Evolutionary conservation across 1,139 yeast species (phyloP).

Genomic region (Suhomyces choctaworum): DNA sequence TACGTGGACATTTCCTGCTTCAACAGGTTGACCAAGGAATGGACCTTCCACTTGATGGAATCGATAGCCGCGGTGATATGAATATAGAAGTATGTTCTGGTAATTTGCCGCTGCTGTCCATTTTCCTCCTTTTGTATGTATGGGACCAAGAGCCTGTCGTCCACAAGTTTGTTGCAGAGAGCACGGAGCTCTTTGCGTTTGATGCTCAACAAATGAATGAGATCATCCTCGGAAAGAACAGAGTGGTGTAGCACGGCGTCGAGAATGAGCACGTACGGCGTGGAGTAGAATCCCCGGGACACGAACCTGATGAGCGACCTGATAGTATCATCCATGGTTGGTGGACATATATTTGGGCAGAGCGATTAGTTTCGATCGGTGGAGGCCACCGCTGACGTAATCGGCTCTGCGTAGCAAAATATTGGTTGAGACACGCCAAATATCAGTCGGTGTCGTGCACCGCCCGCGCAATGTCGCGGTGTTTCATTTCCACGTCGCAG

Average conservation of each 20-base stretch:
- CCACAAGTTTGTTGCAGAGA: slow-evolving; percentile 75
- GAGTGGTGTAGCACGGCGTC: slow-evolving; percentile 92
- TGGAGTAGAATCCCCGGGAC: slow-evolving; percentile 82
- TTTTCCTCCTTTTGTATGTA: slow-evolving; percentile 86
- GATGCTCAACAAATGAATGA: slow-evolving; percentile 75
- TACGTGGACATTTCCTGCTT: slow-evolving; percentile 80
- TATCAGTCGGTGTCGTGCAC: no score
- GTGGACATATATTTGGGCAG: no score
- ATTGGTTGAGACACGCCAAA: no score
- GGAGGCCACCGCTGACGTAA: no score
- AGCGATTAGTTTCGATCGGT: no score
- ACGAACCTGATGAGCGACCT: slow-evolving; percentile 55
- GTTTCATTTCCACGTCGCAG: no score
- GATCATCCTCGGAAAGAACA: slow-evolving; percentile 92
- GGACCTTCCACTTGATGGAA: slow-evolving; percentile 95
- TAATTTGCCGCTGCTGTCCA: slow-evolving; percentile 59
- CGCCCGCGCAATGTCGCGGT: no score
- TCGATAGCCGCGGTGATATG: slow-evolving; percentile 94
- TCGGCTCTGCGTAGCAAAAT: no score
- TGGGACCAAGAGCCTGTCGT: slow-evolving; percentile 68
- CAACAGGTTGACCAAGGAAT: slow-evolving; percentile 72
- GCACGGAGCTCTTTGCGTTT: slow-evolving; percentile 86
- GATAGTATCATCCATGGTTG: slow-evolving; percentile 44
- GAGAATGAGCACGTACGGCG: slow-evolving; percentile 77
- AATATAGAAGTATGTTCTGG: slow-evolving; percentile 81